Conservation (phyloP, 2,329 filamentous ascomycete species). For the Calonectria leucothoes region DNA sequence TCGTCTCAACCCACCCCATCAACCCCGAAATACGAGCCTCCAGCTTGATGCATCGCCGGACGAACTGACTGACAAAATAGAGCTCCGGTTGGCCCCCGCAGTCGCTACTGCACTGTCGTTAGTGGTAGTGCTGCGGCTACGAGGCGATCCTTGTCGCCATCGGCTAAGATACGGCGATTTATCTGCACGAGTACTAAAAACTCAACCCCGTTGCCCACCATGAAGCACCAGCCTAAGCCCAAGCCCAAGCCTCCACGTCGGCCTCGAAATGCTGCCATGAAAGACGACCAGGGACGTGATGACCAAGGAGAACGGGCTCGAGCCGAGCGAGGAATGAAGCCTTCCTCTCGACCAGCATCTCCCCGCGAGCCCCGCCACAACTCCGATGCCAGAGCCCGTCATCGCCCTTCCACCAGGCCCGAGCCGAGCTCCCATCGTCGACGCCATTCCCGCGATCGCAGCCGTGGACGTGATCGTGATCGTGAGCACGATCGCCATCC, state of each 20-base stretch:
- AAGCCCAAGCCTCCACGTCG: slow-evolving; percentile 48
- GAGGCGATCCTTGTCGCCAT: slow-evolving; percentile 38
- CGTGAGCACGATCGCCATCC: slow-evolving; percentile 47
- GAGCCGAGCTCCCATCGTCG: slow-evolving; percentile 50
- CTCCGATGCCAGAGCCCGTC: slow-evolving; percentile 44
- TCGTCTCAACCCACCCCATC: background rate
- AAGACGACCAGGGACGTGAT: slow-evolving; percentile 50
- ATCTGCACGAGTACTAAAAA: slow-evolving; percentile 52
- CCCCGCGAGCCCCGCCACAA: slow-evolving; percentile 45
- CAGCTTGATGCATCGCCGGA: background rate
- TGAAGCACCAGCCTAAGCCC: slow-evolving; percentile 46
- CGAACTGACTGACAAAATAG: slow-evolving; percentile 8
- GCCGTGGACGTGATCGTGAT: slow-evolving; percentile 49
- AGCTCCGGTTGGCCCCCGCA: slow-evolving; percentile 16
- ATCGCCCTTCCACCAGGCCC: slow-evolving; percentile 47
- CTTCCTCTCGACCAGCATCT: slow-evolving; percentile 47
- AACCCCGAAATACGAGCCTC: background rate
- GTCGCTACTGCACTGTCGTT: slow-evolving; percentile 29
- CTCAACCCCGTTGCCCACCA: slow-evolving; percentile 47
- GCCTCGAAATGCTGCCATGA: slow-evolving; percentile 56
- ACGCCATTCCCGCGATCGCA: slow-evolving; percentile 52
- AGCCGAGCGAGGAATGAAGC: slow-evolving; percentile 48
- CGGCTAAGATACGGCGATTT: slow-evolving; percentile 56
- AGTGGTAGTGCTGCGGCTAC: slow-evolving; percentile 31
- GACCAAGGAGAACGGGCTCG: slow-evolving; percentile 52